Percentiles rank a stretch among this genome's conserved stretches.
phyloP scores from a whole-genome alignment of 768 basidiomycete genomes.

The Mycena metata region DNA sequence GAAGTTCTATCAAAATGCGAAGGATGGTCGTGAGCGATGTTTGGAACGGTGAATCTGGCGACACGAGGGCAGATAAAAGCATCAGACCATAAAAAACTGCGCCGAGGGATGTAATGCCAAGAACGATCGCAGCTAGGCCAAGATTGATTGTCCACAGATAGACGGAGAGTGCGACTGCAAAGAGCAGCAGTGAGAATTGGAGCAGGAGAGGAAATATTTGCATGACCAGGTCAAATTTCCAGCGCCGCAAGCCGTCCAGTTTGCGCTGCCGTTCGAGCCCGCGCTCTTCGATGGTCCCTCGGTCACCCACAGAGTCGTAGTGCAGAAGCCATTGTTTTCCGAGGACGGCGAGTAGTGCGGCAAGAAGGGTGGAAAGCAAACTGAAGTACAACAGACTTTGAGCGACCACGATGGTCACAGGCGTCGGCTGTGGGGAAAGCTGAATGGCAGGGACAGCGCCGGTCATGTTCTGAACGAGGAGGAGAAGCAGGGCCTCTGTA shows the following conservation, averaged over 20 bases:
- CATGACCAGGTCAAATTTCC: slow-evolving; percentile 9
- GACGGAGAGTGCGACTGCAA: background rate
- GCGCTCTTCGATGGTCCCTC: slow-evolving; percentile 13
- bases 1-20: background rate
- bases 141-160: slow-evolving; percentile 9
- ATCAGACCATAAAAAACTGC: background rate
- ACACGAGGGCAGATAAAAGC: background rate
- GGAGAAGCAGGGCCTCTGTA: background rate
- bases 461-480: slow-evolving; percentile 7
- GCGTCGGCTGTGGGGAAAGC: background rate
- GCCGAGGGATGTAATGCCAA: background rate
- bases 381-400: slow-evolving; percentile 17
- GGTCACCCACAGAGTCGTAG: background rate
- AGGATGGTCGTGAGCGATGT: slow-evolving; percentile 9
- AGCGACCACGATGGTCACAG: background rate
- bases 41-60: slow-evolving; percentile 13
- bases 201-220: slow-evolving; percentile 14
- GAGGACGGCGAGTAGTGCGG: slow-evolving; percentile 3
- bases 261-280: slow-evolving; percentile 14
- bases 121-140: background rate
- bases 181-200: slow-evolving; percentile 1
- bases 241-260: slow-evolving; percentile 1
- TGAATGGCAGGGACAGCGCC: background rate
- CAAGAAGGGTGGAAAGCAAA: background rate
- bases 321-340: slow-evolving; percentile 18